phyloP scores from a whole-genome alignment of 257 asterid genomes.

The Nicotiana undulata region DNA sequence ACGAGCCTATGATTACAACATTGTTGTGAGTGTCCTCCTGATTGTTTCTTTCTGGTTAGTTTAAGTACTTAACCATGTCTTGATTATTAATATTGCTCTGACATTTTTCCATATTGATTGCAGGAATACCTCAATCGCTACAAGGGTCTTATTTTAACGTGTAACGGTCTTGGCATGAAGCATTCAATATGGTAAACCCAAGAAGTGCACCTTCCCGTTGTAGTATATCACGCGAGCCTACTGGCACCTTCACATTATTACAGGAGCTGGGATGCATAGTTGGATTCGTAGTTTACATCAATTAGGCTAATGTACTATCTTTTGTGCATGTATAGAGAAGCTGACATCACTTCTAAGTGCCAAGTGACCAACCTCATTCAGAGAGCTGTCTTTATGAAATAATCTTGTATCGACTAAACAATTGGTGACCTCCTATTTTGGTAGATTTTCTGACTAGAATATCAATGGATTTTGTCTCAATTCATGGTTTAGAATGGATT shows the following conservation, averaged over 20 bases:
- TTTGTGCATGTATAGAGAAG: conserved; percentile 3
- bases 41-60: not conserved
- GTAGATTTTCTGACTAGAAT: not conserved
- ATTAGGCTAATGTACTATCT: not conserved
- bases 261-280: conserved; percentile 15
- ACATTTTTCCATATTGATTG: not conserved
- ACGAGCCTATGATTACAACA: conserved; percentile 50
- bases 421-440: not conserved
- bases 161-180: conserved; percentile 94
- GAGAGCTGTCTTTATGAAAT: not conserved
- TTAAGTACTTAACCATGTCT: not conserved
- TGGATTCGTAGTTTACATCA: conserved; percentile 18
- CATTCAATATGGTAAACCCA: conserved; percentile 55
- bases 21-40: conserved; percentile 33
- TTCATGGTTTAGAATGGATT: too few relatives aligned
- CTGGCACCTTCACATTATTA: conserved; percentile 18
- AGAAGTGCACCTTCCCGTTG: not conserved
- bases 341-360: not conserved
- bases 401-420: not conserved
- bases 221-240: conserved; percentile 13
- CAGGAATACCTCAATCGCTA: conserved; percentile 91
- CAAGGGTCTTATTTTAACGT: conserved; percentile 89
- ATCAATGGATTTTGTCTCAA: not conserved
- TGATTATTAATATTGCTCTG: not conserved
- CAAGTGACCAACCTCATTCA: not conserved